A percentile compares a stretch with the other conserved stretches of the same genome.
These are phyloP conservation scores for Podospora comata DNA, from an alignment of 495 filamentous ascomycete species.

Conservation along the genomic window DNA sequence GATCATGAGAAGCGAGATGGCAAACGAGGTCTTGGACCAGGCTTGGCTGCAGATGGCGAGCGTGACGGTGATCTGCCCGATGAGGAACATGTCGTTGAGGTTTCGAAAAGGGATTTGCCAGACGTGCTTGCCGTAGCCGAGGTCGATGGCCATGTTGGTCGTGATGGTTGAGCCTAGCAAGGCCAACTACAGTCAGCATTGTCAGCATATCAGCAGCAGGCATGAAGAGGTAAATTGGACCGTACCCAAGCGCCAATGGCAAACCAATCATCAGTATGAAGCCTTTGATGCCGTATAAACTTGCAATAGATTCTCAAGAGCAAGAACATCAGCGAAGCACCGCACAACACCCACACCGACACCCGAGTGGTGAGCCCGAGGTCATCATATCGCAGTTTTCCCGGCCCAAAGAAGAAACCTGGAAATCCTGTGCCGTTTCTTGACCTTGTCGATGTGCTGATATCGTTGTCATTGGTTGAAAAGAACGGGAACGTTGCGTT, in stretches of 20 bases:
- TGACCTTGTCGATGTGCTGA: neutral
- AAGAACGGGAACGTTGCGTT: neutral
- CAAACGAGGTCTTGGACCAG: constrained; percentile 38
- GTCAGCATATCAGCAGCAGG: neutral
- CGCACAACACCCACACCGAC: constrained; percentile 31
- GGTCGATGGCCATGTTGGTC: constrained; percentile 24
- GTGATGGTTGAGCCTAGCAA: constrained; percentile 23
- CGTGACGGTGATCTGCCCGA: constrained; percentile 27
- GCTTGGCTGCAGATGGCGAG: constrained; percentile 27
- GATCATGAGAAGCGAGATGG: constrained; percentile 27
- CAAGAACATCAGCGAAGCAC: constrained; percentile 27
- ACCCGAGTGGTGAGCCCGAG: constrained; percentile 13
- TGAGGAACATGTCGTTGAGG: constrained; percentile 25
- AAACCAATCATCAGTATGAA: constrained; percentile 30
- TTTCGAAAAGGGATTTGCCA: constrained; percentile 24
- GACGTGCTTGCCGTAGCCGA: constrained; percentile 32
- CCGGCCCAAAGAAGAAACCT: constrained; percentile 1
- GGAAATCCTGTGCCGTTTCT: neutral
- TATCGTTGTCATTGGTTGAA: neutral
- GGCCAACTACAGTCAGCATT: constrained; percentile 12
- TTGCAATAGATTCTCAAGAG: constrained; percentile 36
- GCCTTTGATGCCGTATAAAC: constrained; percentile 22
- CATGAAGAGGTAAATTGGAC: neutral
- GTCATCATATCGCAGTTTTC: constrained; percentile 1
- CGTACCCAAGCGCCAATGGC: constrained; percentile 32